Conservation (phyloP, 768 basidiomycete species). For the Pholiota microspora region DNA sequence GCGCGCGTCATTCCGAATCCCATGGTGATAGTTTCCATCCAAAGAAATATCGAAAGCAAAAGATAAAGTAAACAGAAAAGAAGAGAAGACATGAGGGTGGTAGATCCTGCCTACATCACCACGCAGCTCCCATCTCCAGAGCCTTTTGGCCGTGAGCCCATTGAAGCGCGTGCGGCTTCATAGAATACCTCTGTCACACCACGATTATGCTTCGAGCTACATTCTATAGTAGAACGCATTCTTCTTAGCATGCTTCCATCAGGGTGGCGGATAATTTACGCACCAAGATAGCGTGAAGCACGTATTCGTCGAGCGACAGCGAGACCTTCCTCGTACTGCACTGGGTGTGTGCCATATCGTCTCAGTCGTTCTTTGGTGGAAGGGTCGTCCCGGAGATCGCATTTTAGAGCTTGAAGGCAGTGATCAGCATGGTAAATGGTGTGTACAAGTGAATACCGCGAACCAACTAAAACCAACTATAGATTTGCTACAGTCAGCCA, state of each 20-base stretch:
- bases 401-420: conserved; percentile 76
- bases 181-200: conserved; percentile 93
- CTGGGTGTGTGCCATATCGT: conserved; percentile 65
- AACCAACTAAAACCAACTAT: conserved; percentile 87
- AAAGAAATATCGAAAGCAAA: conserved; percentile 4
- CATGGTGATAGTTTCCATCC: neutral
- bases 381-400: conserved; percentile 88
- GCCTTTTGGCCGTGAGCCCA: conserved; percentile 72
- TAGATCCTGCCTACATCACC: conserved; percentile 50
- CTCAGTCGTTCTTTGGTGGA: conserved; percentile 69
- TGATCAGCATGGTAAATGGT: neutral
- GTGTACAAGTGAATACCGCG: conserved; percentile 27
- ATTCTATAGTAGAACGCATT: conserved; percentile 53
- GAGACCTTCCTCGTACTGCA: conserved; percentile 92
- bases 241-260: neutral
- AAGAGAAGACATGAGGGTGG: neutral
- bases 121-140: conserved; percentile 53
- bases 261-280: conserved; percentile 21
- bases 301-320: conserved; percentile 88
- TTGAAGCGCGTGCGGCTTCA: conserved; percentile 84
- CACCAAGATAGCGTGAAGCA: conserved; percentile 90
- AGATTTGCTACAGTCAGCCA: conserved; percentile 6
- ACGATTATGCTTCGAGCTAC: conserved; percentile 95
- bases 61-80: neutral
- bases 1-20: neutral